Base-by-base conservation (phyloP, 805 yeast species). In the Lipomyces orientalis region DNA sequence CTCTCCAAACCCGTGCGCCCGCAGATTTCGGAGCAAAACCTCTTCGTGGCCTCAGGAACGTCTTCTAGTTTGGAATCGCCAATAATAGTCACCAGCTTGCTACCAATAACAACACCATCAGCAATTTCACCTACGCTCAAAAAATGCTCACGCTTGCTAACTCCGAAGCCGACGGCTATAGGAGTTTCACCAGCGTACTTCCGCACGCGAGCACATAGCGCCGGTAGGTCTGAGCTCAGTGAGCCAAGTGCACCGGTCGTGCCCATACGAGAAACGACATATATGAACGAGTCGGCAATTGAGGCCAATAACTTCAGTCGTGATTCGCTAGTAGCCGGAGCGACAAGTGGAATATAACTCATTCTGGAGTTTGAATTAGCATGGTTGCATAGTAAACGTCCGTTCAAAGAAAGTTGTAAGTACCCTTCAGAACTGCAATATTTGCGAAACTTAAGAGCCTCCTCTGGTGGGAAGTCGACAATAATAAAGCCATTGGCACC, bases 391-490 rank as follows among this genome's bases (percentile, higher is more conserved):
- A 14, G 33, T 8, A 25, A 25, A 7, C n/a, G 5, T 16, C 25
- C n/a, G 7, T 14, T 31, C 14, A 16, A 22, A 54, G 35, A 16
- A 25, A 54, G 4, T 25, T 0, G n/a, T 54, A 33, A 58, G 16
- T 37, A 62, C 62, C 74, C 96, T 66, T 84, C 81, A 60, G 82
- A 79, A 35, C 89, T 76, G 78, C 97, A 91, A 60, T 83, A 82
- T 65, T 86, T 83, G 82, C 99, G 87, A 79, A 94, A 90, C 72
- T 90, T 87, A 72, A 90, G 84, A 22, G 99, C 98, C 80, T 93
- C 98, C 83, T 95, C 98, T 35, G 99, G 99, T 61, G 99, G 99
- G 74, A 95, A 83, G 79, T 95, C 99, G 55, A 94, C 98, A 61
- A 95, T 87, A 75, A 95, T 89, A 79, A 89, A 95, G 31, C 98